Evolutionary conservation across 495 filamentous ascomycete species (phyloP).

Genomic region (Penicillium coprophilum): DNA sequence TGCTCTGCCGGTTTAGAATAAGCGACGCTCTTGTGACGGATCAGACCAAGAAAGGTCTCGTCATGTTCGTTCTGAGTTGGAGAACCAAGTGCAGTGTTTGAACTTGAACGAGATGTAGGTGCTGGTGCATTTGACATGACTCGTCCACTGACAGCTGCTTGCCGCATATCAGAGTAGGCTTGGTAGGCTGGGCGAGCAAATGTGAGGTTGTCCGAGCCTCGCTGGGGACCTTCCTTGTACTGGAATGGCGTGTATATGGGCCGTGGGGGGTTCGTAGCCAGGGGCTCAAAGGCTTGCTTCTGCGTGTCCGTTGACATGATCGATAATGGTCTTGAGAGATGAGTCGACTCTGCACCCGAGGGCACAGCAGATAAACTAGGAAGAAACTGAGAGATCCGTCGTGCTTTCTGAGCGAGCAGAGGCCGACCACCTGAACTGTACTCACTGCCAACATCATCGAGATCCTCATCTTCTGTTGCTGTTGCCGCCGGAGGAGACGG

Average conservation of each 20-base stretch:
- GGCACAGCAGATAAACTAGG: constrained; percentile 17
- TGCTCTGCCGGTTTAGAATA: constrained; percentile 29
- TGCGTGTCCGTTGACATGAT: constrained; percentile 23
- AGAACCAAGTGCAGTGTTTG: constrained; percentile 20
- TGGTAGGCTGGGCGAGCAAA: constrained; percentile 46
- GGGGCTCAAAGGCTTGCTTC: constrained; percentile 30
- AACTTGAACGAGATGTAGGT: constrained; percentile 14
- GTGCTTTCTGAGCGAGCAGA: constrained; percentile 27
- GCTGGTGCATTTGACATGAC: constrained; percentile 40
- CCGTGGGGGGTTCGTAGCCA: constrained; percentile 42
- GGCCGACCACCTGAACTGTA: constrained; percentile 55
- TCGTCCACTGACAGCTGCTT: constrained; percentile 45
- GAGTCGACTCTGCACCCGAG: constrained; percentile 9
- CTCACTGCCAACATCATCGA: constrained; percentile 24
- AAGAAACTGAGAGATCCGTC: constrained; percentile 16
- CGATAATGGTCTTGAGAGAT: constrained; percentile 25
- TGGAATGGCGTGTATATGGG: constrained; percentile 50
- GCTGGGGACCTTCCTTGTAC: constrained; percentile 49
- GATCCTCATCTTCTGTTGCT: constrained; percentile 26
- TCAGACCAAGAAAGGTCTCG: constrained; percentile 49
- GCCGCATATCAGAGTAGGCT: constrained; percentile 47
- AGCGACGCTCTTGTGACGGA: constrained; percentile 45
- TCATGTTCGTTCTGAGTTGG: constrained; percentile 29
- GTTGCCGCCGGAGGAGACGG: constrained; percentile 10
- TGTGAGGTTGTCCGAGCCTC: constrained; percentile 42